Evolutionary conservation across 768 basidiomycete species (phyloP).

Genomic region (Tylopilus intermedius): DNA sequence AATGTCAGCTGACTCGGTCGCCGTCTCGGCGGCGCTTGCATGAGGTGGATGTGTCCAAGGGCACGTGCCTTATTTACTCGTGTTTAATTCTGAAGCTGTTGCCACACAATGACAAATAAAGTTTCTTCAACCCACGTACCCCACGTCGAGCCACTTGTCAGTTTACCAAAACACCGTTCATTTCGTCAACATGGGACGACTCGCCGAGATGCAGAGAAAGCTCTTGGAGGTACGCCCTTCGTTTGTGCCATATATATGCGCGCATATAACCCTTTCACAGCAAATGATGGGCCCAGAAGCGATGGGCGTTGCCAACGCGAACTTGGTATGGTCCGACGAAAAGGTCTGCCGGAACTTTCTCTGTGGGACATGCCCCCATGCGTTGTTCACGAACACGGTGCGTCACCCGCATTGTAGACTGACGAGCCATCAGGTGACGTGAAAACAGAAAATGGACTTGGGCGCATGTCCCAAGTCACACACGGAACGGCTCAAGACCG

Average conservation of each 20-base stretch:
- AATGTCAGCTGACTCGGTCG: conserved; percentile 1
- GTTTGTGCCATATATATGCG: background rate
- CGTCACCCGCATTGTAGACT: conserved; percentile 27
- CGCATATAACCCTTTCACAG: conserved; percentile 37
- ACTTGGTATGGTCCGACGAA: conserved; percentile 90
- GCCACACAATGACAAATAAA: conserved; percentile 29
- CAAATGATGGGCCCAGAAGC: conserved; percentile 99
- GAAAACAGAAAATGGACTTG: conserved; percentile 89
- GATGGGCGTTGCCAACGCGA: conserved; percentile 92
- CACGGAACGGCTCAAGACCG: conserved; percentile 87
- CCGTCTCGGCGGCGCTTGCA: too few relatives aligned
- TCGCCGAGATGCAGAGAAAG: conserved; percentile 98
- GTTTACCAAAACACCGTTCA: conserved; percentile 4
- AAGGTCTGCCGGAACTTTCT: conserved; percentile 98
- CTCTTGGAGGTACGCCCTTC: conserved; percentile 61
- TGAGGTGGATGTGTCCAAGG: background rate
- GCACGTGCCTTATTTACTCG: conserved; percentile 20
- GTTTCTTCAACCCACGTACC: conserved; percentile 11
- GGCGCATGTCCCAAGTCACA: conserved; percentile 97
- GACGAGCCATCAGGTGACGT: background rate
- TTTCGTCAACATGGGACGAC: conserved; percentile 69
- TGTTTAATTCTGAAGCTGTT: conserved; percentile 25
- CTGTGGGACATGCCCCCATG: conserved; percentile 97
- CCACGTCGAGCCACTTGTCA: background rate
- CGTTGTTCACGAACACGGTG: conserved; percentile 96